Evolutionary conservation across 83 land plant species (phyloP).

Genomic region (Thuja plicata): DNA sequence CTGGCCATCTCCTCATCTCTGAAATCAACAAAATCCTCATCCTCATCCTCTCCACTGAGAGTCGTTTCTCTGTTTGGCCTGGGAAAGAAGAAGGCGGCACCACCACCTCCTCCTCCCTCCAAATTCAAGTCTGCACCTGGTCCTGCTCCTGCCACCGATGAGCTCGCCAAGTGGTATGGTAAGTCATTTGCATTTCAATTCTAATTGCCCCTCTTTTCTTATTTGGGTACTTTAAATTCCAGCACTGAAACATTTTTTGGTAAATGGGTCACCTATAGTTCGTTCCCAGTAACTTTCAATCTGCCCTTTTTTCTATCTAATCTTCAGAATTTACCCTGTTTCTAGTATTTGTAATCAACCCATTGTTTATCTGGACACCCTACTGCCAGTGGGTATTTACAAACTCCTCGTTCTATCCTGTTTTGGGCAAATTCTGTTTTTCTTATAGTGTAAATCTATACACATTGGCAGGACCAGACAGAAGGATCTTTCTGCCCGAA

Average conservation of each 20-base stretch:
- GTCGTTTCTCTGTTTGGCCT: conserved; percentile 60
- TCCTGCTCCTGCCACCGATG: conserved; percentile 74
- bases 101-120: conserved; percentile 21
- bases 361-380: too few species aligned
- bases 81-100: conserved; percentile 64
- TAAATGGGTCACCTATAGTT: too few species aligned
- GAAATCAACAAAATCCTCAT: conserved; percentile 17
- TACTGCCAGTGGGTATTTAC: too few species aligned
- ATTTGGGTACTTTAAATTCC: too few species aligned
- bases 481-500: conserved; percentile 96
- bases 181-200: conserved; percentile 19
- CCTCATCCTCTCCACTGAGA: conserved; percentile 25
- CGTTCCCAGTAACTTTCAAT: too few species aligned
- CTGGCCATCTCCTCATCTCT: conserved; percentile 1
- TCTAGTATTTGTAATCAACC: too few species aligned
- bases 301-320: too few species aligned
- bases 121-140: conserved; percentile 52
- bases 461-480: conserved; percentile 70
- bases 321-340: too few species aligned
- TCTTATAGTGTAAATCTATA: not conserved
- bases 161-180: conserved; percentile 99
- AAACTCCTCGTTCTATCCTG: too few species aligned
- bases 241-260: too few species aligned
- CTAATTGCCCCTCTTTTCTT: too few species aligned
- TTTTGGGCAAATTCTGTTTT: not conserved